Evolutionary conservation across 2,329 filamentous ascomycete species (phyloP), one percentile per base, ranked within the genome.

Genomic region (Domatiomyces globalis): DNA sequence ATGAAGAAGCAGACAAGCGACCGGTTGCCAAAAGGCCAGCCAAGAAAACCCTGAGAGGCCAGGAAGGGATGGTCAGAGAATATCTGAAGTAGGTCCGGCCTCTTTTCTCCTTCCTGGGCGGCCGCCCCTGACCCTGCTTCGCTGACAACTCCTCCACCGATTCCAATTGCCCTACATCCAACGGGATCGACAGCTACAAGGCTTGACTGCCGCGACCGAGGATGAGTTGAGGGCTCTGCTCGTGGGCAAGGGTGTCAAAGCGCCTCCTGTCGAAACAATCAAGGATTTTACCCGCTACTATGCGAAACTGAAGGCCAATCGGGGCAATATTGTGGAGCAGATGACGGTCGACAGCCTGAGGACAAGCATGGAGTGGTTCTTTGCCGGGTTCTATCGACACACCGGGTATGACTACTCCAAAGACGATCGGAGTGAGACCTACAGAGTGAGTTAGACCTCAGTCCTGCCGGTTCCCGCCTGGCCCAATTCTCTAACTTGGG

Each of bases 281-380:
- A 57, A 58, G 52, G 56, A 54, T 47, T 58, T 58, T 50, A 20
- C 52, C 5, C 54, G 56, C 12, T 58, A 54, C 47, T 56, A 56
- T 44, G n/a, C n/a, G n/a, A n/a, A n/a, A n/a, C 39, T 39, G 39
- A 42, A 48, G 4, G 51, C 49, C n/a, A 54, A 51, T 47, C 2
- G 48, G n/a, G 22, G 22, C 5, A 2, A 46, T 18, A 45, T 56
- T 43, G 48, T 50, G 8, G 51, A 43, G 20, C 43, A 33, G 19
- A 47, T 51, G 45, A 57, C 55, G 36, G 54, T 45, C 47, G 55
- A 57, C 43, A 4, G 51, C 8, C 49, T 56, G 10, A 43, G 42
- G 22, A 54, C 22, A 17, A 39, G 46, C 6, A 44, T 8, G n/a
- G 56, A 56, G 50, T 53, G 45, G 36, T 55, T 58, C 49, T 58